Evolutionary conservation across 2,329 filamentous ascomycete genomes (phyloP), one percentile per base, ranked within the genome.

Genomic region (Ophiostoma sp.): DNA sequence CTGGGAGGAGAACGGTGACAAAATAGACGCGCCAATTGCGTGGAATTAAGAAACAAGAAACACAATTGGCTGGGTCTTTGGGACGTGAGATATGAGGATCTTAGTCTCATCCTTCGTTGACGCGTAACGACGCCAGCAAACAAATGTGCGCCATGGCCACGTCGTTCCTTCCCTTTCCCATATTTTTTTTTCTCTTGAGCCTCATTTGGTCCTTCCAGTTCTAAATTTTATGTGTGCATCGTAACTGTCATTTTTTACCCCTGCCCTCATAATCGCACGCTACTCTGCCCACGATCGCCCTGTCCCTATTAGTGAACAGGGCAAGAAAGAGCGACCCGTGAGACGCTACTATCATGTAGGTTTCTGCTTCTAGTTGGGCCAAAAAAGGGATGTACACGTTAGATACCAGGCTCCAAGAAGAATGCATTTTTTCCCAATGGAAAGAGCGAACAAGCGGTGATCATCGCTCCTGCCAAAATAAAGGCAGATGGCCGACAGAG

Each of bases 141-240:
- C 1, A 2, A 3, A 4, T 6, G 15, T 2, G 22, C 2, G 7
- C 3, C 5, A 39, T 11, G 15, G 66, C 28, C 66, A 69, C 31
- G n/a, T 55, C 48, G 66, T 55, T 36, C 66, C 48, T 69, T 69
- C 66, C 48, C 12, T 22, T 55, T 52, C 5, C 22, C n/a, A n/a
- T n/a, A 2, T 9, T 19, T 33, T 7, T 2, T 19, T 31, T 48
- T 52, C 42, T 3, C 7, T 25, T n/a, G 8, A 48, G 64, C 42
- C 42, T 31, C 12, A 7, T 15, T 6, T 64, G 15, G 8, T 63
- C 33, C 19, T 63, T 33, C 57, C 3, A 39, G n/a, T 63, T 28
- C 22, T 22, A 39, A 25, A 28, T 28, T 25, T 25, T 3, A 22
- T n/a, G 22, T 12, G 9, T 64, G 33, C 33, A 64, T 42, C n/a